A percentile compares a stretch with the other conserved stretches of the same genome.
phyloP scores from a whole-genome alignment of 352 stramenopile genomes.

The Aphanomyces invadans region DNA sequence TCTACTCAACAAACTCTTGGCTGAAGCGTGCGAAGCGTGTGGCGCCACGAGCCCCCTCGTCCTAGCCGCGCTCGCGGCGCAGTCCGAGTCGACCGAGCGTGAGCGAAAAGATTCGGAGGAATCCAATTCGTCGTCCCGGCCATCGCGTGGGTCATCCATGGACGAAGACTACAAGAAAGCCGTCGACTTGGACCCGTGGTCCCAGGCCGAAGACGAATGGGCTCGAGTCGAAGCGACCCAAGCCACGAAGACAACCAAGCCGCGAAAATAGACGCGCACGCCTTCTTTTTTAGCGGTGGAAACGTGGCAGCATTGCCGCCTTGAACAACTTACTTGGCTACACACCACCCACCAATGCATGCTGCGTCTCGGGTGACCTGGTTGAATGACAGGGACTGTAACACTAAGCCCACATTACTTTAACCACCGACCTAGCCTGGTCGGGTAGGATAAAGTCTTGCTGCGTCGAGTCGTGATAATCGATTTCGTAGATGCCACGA shows the following conservation, averaged over 20 bases:
- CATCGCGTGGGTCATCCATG: not conserved
- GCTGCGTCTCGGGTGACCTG: too few species aligned
- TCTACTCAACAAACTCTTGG: constrained; percentile 47
- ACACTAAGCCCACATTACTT: too few species aligned
- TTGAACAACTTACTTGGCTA: too few species aligned
- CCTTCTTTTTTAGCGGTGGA: not conserved
- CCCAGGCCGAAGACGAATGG: constrained; percentile 61
- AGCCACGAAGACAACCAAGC: constrained; percentile 19
- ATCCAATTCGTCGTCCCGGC: constrained; percentile 31
- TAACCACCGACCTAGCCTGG: too few species aligned
- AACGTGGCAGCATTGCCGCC: not conserved
- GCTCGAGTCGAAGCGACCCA: constrained; percentile 43
- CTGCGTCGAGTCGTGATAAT: too few species aligned
- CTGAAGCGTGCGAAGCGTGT: constrained; percentile 51
- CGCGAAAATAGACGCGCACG: constrained; percentile 15
- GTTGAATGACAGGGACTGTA: too few species aligned
- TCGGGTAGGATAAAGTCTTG: too few species aligned
- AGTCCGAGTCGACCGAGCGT: constrained; percentile 14
- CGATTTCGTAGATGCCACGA: too few species aligned
- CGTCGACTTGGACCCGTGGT: constrained; percentile 48
- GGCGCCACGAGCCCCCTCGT: constrained; percentile 60
- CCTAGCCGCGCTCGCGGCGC: constrained; percentile 28
- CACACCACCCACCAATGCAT: too few species aligned
- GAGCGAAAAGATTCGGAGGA: constrained; percentile 34
- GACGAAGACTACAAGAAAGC: constrained; percentile 24